Percentiles rank a stretch among this genome's conserved stretches.
These are phyloP conservation scores for peach (Prunus persica) DNA, from an alignment of 306 rosid species.

Conservation along the genomic window DNA sequence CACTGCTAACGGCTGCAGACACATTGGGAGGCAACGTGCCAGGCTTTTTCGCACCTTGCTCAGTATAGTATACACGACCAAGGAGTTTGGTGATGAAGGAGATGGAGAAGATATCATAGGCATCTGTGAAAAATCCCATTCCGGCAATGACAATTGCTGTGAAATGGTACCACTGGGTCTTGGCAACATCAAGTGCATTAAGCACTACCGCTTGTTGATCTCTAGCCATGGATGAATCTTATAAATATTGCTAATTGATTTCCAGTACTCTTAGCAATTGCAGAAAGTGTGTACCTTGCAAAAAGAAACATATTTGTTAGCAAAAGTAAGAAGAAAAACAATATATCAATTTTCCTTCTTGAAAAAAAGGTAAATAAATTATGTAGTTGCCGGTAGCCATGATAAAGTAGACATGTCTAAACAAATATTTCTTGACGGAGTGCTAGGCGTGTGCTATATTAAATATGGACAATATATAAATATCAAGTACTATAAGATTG, in stretches of 20 bases:
- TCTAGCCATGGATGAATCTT: neutral
- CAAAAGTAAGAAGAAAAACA: neutral
- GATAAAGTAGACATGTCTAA: no score
- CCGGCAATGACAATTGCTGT: constrained; percentile 6
- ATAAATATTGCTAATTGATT: neutral
- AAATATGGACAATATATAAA: no score
- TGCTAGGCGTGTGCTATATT: no score
- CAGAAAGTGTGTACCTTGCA: neutral
- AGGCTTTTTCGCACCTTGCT: neutral
- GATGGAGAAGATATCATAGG: constrained; percentile 5
- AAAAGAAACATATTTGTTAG: neutral
- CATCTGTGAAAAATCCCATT: constrained; percentile 16
- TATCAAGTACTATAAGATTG: no score
- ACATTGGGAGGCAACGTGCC: constrained; percentile 2
- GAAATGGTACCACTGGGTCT: constrained; percentile 10
- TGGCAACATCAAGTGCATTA: constrained; percentile 10
- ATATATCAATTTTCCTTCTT: no score
- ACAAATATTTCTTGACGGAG: no score
- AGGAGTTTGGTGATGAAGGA: constrained; percentile 2
- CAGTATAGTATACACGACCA: constrained; percentile 1
- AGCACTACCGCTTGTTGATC: constrained; percentile 8
- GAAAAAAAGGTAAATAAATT: fast-evolving
- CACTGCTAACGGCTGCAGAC: neutral
- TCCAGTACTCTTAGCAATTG: neutral
- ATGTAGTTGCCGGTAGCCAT: no score